Base-by-base conservation (phyloP, 768 basidiomycete genomes). In the Rubroboletus satanas region DNA sequence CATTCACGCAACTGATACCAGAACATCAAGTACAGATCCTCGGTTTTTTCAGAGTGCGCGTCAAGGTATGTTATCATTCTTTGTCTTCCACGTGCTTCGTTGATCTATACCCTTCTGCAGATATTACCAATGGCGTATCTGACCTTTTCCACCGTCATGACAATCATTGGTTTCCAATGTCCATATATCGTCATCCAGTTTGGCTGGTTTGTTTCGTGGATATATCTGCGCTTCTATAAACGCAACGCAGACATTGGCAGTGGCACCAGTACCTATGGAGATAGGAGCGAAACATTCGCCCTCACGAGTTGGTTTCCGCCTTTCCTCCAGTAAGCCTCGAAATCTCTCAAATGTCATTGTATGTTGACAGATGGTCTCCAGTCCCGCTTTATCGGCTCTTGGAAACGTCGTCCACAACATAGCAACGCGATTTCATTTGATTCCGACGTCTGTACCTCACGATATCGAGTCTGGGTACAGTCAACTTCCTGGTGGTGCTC, bases 281-380 rank as follows among this genome's bases (percentile, higher is more conserved):
- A 99, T 69, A 78, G 94, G 58, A 93, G 90, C 72, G 97, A 99
- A 70, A 98, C 96, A 6, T 99, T 99, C 66, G 87, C 93, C 29
- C 84, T 99, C 64, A 78, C 93, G 17, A 86, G 86, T 54, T 99
- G 95, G 93, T 99, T 99, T 81, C 97, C 97, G 57, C 93, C 95
- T 15, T 84, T 95, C 68, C 72, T 93, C 60, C 91, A 97, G 96
- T 98, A 60, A 71, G 90, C 81, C 18, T 21, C 45, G 38, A 45
- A 28, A 28, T 29, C 5, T 41, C 18, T 50, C n/a, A 23, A 41
- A 29, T n/a, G 10, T 43, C n/a, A 5, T 33, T 26, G n/a, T 41
- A 33, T 50, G n/a, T 42, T 54, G 28, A 63, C 28, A 7, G 35
- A 14, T 53, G 15, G 26, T 44, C 35, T 35, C 35, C 54, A 96